A percentile compares a stretch with the other conserved stretches of the same genome.
Evolutionary conservation across 805 yeast genomes (phyloP).

Genomic region (Zygosaccharomyces bailii): DNA sequence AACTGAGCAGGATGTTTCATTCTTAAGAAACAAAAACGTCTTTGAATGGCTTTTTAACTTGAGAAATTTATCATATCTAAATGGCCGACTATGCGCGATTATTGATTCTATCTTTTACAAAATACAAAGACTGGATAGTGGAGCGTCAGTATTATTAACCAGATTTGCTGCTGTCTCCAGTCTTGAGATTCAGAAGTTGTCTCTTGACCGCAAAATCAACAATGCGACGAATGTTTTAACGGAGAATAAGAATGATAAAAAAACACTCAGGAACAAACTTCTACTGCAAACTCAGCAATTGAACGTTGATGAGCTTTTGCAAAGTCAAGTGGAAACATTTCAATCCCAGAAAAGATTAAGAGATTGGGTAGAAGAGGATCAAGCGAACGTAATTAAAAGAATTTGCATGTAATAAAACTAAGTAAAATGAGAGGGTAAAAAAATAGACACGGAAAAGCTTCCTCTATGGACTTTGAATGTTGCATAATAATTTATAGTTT

Average conservation of each 20-base stretch:
- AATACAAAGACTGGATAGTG: conserved; percentile 53
- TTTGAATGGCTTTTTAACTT: conserved; percentile 67
- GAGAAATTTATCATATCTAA: conserved; percentile 48
- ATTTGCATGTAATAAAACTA: conserved; percentile 15
- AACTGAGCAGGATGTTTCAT: conserved; percentile 48
- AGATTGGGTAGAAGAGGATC: conserved; percentile 60
- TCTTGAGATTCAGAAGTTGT: conserved; percentile 34
- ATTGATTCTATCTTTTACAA: conserved; percentile 44
- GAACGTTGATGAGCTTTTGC: conserved; percentile 32
- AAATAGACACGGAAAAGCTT: not conserved
- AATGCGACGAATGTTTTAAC: conserved; percentile 9
- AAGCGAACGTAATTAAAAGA: conserved; percentile 46
- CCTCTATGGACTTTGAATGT: not conserved
- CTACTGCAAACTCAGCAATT: conserved; percentile 46
- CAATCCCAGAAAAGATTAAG: conserved; percentile 51
- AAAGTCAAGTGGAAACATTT: conserved; percentile 31
- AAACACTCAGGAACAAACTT: conserved; percentile 29
- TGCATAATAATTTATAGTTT: not conserved
- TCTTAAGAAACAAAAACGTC: conserved; percentile 51
- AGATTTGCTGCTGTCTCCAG: conserved; percentile 49
- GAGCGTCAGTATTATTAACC: conserved; percentile 55
- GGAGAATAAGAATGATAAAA: conserved; percentile 19
- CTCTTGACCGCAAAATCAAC: conserved; percentile 13
- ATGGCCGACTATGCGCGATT: conserved; percentile 39
- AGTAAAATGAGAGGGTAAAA: not conserved